phyloP scores from a whole-genome alignment of 495 filamentous ascomycete genomes.

The Aspergillus leporis region DNA sequence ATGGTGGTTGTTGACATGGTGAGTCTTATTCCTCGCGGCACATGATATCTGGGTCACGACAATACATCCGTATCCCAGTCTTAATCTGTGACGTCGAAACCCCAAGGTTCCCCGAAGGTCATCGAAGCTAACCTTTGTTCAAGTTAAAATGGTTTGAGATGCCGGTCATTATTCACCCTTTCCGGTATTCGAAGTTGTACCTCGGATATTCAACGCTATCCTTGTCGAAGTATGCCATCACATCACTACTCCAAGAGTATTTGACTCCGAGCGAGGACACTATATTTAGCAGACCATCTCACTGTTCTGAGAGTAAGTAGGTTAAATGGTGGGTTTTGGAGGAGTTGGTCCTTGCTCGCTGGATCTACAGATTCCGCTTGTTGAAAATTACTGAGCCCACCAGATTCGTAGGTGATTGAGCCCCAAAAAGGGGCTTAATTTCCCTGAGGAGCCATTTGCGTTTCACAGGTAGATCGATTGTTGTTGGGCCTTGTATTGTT shows the following conservation, averaged over 20 bases:
- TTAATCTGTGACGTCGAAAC: no score
- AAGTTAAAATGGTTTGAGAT: neutral
- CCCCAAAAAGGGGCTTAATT: neutral
- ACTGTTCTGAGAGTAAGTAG: neutral
- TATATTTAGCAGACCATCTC: neutral
- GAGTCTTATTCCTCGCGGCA: no score
- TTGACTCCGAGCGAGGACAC: neutral
- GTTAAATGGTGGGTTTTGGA: slow-evolving; percentile 9
- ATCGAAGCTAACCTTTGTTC: no score
- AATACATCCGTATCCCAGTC: no score
- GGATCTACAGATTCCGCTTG: slow-evolving; percentile 20
- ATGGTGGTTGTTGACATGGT: no score
- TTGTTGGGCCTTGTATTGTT: neutral
- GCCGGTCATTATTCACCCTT: neutral
- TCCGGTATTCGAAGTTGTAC: neutral
- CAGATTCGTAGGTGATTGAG: neutral
- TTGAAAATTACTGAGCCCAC: slow-evolving; percentile 7
- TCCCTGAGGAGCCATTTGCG: neutral
- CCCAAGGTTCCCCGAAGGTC: no score
- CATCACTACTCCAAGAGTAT: neutral
- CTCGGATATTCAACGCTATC: neutral
- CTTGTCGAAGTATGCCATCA: neutral
- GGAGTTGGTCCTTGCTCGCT: slow-evolving; percentile 15
- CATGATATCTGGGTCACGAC: no score
- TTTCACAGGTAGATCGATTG: neutral